Evolutionary conservation across 495 filamentous ascomycete species (phyloP).

Genomic region (Xylaria castorea): DNA sequence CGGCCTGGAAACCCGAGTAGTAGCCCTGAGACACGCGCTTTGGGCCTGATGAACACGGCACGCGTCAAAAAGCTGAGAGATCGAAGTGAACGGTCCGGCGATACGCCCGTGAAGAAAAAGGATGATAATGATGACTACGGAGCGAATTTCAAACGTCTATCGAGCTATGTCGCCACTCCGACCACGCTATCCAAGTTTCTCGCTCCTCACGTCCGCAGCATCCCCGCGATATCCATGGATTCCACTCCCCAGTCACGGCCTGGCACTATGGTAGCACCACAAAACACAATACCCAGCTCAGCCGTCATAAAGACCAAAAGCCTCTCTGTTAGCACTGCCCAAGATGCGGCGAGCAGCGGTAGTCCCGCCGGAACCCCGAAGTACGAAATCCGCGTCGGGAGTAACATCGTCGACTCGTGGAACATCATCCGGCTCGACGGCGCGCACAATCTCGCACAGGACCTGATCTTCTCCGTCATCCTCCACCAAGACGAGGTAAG

Average conservation of each 20-base stretch:
- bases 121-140: constrained; percentile 21
- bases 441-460: constrained; percentile 24
- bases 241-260: neutral
- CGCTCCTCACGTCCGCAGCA: constrained; percentile 1
- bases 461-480: constrained; percentile 31
- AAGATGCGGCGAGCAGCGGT: neutral
- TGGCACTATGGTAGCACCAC: neutral
- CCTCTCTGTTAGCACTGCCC: neutral
- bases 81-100: constrained; percentile 6
- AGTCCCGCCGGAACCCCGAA: constrained; percentile 17
- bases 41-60: constrained; percentile 18
- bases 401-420: constrained; percentile 24
- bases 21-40: constrained; percentile 16
- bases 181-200: constrained; percentile 13
- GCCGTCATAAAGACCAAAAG: neutral
- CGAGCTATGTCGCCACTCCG: constrained; percentile 5
- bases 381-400: constrained; percentile 18
- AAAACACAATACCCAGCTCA: neutral
- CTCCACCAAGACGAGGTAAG: constrained; percentile 9
- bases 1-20: neutral
- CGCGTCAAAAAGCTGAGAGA: constrained; percentile 19
- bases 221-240: neutral
- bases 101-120: constrained; percentile 11
- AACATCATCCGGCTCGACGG: constrained; percentile 24
- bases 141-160: constrained; percentile 19